Percentiles rank a stretch among this genome's conserved stretches.
Evolutionary conservation across 23 red algal species (phyloP).

Genomic region (Gracilaria vermiculophylla): DNA sequence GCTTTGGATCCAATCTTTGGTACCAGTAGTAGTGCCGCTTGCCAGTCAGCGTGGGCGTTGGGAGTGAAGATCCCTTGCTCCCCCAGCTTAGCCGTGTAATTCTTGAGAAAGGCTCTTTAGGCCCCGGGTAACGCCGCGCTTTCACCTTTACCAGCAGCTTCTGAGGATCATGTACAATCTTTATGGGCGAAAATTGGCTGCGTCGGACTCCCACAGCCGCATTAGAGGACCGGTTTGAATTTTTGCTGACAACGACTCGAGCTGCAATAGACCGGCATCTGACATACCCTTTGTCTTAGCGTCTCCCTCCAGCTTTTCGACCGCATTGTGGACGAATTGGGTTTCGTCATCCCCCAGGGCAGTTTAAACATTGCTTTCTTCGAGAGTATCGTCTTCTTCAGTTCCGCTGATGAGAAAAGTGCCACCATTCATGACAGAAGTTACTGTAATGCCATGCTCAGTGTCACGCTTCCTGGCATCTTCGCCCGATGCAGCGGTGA

Average conservation of each 20-base stretch:
- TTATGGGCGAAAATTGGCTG: not conserved
- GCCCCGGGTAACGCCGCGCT: not conserved
- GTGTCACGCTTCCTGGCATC: not conserved
- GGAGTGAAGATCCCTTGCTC: not conserved
- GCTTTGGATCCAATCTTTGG: conserved; percentile 16
- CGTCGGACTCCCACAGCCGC: not conserved
- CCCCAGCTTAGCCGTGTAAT: not conserved
- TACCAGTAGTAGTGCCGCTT: conserved; percentile 14
- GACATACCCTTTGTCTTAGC: not conserved
- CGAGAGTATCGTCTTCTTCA: not conserved
- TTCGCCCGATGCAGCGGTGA: not conserved
- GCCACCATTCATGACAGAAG: not conserved
- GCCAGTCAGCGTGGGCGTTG: conserved; percentile 4
- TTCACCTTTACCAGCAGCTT: conserved; percentile 6
- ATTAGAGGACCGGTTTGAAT: not conserved
- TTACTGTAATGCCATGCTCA: not conserved
- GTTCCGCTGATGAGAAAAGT: not conserved
- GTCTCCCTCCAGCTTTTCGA: not conserved
- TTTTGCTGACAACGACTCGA: not conserved
- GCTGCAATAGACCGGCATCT: not conserved
- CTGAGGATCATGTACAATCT: not conserved
- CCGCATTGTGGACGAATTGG: not conserved
- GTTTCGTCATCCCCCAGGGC: conserved; percentile 1
- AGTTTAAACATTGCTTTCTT: not conserved
- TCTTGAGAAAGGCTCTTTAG: conserved; percentile 8